Conservation (phyloP, 192 early-diverging fungal genomes). For the Lobosporangium transversale region DNA sequence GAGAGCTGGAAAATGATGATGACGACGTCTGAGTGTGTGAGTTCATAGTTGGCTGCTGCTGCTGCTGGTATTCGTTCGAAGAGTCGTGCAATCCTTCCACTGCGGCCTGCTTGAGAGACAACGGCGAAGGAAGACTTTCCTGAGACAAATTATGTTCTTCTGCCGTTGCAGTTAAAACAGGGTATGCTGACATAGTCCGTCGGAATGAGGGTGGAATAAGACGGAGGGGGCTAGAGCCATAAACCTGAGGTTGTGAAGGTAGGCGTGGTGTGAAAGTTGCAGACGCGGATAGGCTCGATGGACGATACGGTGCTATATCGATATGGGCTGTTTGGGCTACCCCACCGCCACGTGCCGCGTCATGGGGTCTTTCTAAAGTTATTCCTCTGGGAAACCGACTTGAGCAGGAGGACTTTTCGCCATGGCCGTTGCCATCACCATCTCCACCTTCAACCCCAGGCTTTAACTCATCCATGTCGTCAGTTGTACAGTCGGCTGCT, state of each 20-base stretch:
- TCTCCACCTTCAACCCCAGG: conserved; percentile 3
- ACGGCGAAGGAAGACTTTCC: no score
- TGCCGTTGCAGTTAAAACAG: conserved; percentile 25
- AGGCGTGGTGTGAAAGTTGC: conserved; percentile 37
- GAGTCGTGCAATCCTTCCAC: no score
- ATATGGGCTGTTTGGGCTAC: no score
- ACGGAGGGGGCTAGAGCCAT: not conserved
- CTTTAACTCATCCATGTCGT: not conserved
- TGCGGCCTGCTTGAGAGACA: no score
- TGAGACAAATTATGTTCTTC: conserved; percentile 15
- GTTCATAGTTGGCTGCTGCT: no score
- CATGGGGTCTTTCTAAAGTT: not conserved
- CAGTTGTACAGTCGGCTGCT: conserved; percentile 1
- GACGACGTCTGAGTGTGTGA: no score
- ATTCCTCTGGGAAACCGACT: not conserved
- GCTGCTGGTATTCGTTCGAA: no score
- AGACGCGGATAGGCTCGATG: conserved; percentile 33
- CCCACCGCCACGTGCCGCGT: no score
- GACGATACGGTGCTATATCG: conserved; percentile 16
- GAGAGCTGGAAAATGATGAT: not conserved
- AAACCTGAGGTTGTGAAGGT: conserved; percentile 26
- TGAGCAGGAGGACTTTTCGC: not conserved
- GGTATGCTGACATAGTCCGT: not conserved
- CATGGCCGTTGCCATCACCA: conserved; percentile 8
- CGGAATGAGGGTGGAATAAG: not conserved